A percentile compares a stretch with the other conserved stretches of the same genome.
Conservation (phyloP, 305 asterid species). For the Rubia balearica region DNA sequence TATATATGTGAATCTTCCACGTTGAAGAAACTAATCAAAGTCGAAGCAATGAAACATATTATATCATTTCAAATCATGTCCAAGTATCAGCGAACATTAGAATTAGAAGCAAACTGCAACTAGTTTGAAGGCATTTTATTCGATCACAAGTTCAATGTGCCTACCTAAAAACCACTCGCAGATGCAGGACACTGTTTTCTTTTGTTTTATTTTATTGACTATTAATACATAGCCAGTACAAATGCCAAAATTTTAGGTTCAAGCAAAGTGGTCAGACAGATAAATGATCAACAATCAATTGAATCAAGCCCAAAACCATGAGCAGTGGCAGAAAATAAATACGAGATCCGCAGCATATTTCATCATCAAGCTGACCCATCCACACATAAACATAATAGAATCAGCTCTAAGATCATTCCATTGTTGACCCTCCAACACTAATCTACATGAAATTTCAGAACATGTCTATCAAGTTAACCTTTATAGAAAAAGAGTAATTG, state of each 20-base stretch:
- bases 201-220: neutral
- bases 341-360: neutral
- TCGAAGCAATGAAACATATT: neutral
- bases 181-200: neutral
- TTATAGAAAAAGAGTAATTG: neutral
- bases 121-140: neutral
- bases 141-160: neutral
- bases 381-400: neutral
- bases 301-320: neutral
- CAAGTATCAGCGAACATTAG: neutral
- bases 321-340: neutral
- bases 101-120: neutral
- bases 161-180: neutral
- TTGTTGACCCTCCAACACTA: neutral
- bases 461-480: neutral
- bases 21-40: neutral
- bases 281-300: neutral
- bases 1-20: neutral
- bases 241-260: neutral
- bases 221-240: neutral
- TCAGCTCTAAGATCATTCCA: neutral
- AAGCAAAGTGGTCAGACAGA: neutral
- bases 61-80: neutral
- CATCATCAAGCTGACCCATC: neutral
- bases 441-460: neutral